Base-by-base conservation (phyloP, 163 green algal genomes). In the Chlamydomonas reinhardtii region DNA sequence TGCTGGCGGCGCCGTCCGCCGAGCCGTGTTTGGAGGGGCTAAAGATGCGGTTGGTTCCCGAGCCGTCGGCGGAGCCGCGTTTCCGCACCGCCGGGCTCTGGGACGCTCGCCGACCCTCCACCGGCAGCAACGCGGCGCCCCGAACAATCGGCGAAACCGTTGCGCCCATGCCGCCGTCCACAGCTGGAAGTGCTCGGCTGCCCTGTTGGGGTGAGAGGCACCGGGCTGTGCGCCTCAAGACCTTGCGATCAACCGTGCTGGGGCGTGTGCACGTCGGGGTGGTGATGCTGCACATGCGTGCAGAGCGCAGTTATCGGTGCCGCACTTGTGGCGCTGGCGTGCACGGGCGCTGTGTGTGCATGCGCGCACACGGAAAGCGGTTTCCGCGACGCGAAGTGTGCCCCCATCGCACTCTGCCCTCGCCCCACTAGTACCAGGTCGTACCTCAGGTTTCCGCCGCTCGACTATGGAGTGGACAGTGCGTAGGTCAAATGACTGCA, bases 401-500 rank as follows among this genome's bases (percentile, higher is more conserved):
- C 32, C 20, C 32, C 43, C 34, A 35, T 35, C 6, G 32, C 20
- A 35, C 12, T 24, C 9, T 1, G 3, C 12, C 22, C 19, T 68
- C 2, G 11, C 61, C 22, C 61, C 25, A 24, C 61, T 16, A n/a
- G n/a, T 11, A 8, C 12, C 29, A 16, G 31, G 0, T 5, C 4
- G 19, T 34, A 17, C 27, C 27, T 29, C 12, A 29, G 25, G 56
- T 22, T 48, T 52, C 31, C 77, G 39, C 62, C 61, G 72, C 37
- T 76, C 52, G 2, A 77, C 34, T n/a, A 80, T 86, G 0, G 80
- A 86, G 27, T 86, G 80, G 0, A 32, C 31, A 2, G 70, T 32
- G 15, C 32, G 31, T 0, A 86, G 64, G 27, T 86, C 70, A 35
- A 86, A 80, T 22, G 54, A 59, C n/a, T 86, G 80, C 15, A 86